Conservation (phyloP, 495 filamentous ascomycete species). For the Lasiosphaeris hirsuta region DNA sequence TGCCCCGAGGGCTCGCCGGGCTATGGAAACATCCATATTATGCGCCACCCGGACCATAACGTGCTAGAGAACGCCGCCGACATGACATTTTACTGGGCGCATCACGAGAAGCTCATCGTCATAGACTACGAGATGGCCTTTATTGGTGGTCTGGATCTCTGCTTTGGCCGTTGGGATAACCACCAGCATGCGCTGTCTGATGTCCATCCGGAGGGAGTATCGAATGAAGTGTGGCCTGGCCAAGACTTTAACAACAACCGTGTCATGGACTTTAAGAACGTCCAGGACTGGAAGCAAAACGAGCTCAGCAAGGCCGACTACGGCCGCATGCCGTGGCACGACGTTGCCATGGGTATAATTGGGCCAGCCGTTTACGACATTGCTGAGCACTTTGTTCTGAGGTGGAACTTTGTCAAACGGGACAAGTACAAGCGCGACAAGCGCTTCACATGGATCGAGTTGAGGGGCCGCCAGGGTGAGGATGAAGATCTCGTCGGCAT, state of each 20-base stretch:
- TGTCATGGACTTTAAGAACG: conserved; percentile 91
- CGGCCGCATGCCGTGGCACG: conserved; percentile 97
- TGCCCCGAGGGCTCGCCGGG: conserved; percentile 78
- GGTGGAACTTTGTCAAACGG: conserved; percentile 96
- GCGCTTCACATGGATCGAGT: conserved; percentile 74
- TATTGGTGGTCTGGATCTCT: conserved; percentile 91
- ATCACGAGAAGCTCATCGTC: conserved; percentile 95
- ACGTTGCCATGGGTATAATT: conserved; percentile 85
- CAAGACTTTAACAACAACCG: conserved; percentile 97
- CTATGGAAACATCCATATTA: conserved; percentile 79
- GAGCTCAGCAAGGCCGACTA: conserved; percentile 89
- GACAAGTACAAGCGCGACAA: conserved; percentile 93
- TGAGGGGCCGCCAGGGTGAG: conserved; percentile 74
- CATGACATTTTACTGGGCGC: conserved; percentile 98
- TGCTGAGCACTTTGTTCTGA: conserved; percentile 90
- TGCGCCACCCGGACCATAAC: conserved; percentile 96
- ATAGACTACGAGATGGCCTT: conserved; percentile 89
- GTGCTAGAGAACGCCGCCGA: conserved; percentile 90
- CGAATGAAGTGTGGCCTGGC: conserved; percentile 85
- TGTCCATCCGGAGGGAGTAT: conserved; percentile 78
- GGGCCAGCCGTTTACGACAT: conserved; percentile 92
- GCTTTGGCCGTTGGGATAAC: conserved; percentile 90
- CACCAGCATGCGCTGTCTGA: conserved; percentile 84
- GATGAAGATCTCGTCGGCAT: conserved; percentile 84
- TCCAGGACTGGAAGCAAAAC: conserved; percentile 88